Conservation (phyloP, 2,329 filamentous ascomycete species). For the Intubia oerlemansii region DNA sequence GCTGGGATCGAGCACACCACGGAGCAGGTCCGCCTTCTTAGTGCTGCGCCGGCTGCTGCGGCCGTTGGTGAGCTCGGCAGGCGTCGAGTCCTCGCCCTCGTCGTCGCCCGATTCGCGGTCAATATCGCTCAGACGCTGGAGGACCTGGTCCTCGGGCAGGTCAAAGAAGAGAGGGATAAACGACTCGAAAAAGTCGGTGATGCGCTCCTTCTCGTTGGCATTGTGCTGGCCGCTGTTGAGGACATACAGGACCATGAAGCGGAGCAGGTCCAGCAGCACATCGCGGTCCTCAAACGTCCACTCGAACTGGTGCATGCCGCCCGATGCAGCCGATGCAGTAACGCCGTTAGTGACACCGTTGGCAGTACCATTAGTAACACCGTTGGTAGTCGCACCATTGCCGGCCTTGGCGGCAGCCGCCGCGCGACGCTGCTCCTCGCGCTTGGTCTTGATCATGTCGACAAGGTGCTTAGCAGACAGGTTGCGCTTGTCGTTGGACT, state of each 20-base stretch:
- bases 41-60: conserved; percentile 43
- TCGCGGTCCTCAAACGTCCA: conserved; percentile 54
- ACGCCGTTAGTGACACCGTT: too few species aligned
- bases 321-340: too few species aligned
- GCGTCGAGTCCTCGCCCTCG: conserved; percentile 50
- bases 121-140: conserved; percentile 44
- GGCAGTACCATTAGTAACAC: too few species aligned
- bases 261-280: conserved; percentile 39
- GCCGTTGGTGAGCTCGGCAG: conserved; percentile 49
- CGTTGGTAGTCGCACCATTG: too few species aligned
- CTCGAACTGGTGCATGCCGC: conserved; percentile 42
- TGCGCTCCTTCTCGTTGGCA: conserved; percentile 49
- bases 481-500: conserved; percentile 74
- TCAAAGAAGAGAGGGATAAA: conserved; percentile 64
- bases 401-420: conserved; percentile 35
- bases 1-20: conserved; percentile 63
- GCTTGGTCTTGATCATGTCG: conserved; percentile 76
- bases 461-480: conserved; percentile 80
- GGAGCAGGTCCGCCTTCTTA: conserved; percentile 62
- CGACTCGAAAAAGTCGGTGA: conserved; percentile 53
- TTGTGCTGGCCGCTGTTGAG: conserved; percentile 50
- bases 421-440: conserved; percentile 63
- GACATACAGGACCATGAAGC: conserved; percentile 41
- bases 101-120: conserved; percentile 54
- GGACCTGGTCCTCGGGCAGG: conserved; percentile 46